Percentiles rank a stretch among this genome's conserved stretches.
These are phyloP conservation scores for Sonneratia alba DNA, from an alignment of 345 rosid genomes.

Conservation along the genomic window DNA sequence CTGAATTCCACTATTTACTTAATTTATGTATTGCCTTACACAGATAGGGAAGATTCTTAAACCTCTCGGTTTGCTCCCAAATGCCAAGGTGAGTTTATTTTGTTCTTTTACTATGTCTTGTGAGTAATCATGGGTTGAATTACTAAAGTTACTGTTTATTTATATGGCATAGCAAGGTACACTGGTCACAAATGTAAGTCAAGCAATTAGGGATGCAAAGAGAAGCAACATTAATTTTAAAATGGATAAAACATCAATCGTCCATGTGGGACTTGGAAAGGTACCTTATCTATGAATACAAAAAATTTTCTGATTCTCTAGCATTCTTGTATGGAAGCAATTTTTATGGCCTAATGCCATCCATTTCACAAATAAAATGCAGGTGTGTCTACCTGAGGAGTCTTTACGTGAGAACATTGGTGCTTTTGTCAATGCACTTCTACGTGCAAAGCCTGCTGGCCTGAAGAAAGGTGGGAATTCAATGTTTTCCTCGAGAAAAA, in stretches of 20 bases:
- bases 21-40: constrained; percentile 7
- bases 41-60: constrained; percentile 86
- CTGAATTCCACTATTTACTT: constrained; percentile 2
- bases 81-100: constrained; percentile 55
- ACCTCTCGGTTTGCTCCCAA: constrained; percentile 84
- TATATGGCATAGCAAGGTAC: constrained; percentile 64
- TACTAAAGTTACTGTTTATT: background rate
- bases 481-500: background rate
- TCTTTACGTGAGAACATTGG: constrained; percentile 71
- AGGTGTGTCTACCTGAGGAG: constrained; percentile 71
- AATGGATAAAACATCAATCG: constrained; percentile 88
- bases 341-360: background rate
- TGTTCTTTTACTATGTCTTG: background rate
- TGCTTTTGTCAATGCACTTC: constrained; percentile 85
- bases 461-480: constrained; percentile 72
- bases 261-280: constrained; percentile 93
- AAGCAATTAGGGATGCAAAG: constrained; percentile 72
- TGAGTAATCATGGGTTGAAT: background rate
- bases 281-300: constrained; percentile 16
- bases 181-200: constrained; percentile 59
- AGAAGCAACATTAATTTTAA: constrained; percentile 64
- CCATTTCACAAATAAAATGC: constrained; percentile 10
- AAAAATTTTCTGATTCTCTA: background rate
- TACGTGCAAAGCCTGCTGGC: constrained; percentile 90
- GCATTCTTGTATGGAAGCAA: background rate